Percentiles rank a stretch among this genome's conserved stretches.
phyloP scores from a whole-genome alignment of 371 early-diverging fungal species.

The Mortierella sp. region DNA sequence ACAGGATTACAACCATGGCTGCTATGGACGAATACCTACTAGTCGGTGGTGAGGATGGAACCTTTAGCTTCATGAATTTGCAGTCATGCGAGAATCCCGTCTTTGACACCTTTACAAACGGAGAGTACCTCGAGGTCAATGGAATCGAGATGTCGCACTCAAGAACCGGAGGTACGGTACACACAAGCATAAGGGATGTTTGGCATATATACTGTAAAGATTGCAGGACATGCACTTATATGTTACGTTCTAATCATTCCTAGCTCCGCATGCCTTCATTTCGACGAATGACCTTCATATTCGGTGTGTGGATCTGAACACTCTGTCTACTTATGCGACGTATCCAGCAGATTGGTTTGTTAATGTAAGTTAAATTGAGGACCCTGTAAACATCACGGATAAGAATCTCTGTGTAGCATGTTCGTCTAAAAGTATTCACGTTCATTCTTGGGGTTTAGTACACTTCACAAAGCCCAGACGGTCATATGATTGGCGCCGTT shows the following conservation, averaged over 20 bases:
- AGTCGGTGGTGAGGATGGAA: constrained; percentile 65
- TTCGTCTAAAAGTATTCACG: too few species aligned
- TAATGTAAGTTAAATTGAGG: constrained; percentile 80
- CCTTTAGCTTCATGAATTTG: constrained; percentile 34
- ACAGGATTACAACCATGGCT: constrained; percentile 71
- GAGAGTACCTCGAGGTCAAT: constrained; percentile 29
- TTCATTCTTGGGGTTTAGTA: constrained; percentile 62
- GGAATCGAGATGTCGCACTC: constrained; percentile 45
- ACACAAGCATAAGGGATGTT: too few species aligned
- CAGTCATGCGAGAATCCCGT: constrained; percentile 24
- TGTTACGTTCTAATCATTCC: too few species aligned
- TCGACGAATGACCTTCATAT: constrained; percentile 73
- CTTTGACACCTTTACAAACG: constrained; percentile 18
- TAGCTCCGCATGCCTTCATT: constrained; percentile 57
- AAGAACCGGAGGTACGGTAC: constrained; percentile 37
- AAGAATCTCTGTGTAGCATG: too few species aligned
- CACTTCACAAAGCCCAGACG: constrained; percentile 72
- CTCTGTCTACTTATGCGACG: constrained; percentile 47
- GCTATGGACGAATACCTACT: constrained; percentile 58
- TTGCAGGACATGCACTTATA: too few species aligned
- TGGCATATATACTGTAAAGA: too few species aligned
- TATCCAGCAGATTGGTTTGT: constrained; percentile 71
- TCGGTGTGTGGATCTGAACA: constrained; percentile 65
- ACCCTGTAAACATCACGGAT: too few species aligned
- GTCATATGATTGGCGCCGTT: constrained; percentile 75